Conservation (phyloP, 768 basidiomycete genomes). For the Pisolithus orientalis region DNA sequence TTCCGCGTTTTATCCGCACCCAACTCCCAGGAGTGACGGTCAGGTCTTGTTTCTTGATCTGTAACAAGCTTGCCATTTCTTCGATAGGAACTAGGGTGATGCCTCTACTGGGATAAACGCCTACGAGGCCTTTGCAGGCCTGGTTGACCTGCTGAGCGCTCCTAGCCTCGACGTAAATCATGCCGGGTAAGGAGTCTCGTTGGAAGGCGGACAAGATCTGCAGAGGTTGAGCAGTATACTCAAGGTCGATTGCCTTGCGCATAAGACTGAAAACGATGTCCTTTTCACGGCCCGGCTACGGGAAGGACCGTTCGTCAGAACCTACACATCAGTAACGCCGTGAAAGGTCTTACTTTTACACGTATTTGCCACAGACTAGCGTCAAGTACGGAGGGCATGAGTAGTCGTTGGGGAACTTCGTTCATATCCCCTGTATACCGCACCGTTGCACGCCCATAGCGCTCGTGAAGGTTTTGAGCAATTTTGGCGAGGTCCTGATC, state of each 20-base stretch:
- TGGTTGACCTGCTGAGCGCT: conserved; percentile 79
- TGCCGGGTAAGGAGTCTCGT: conserved; percentile 89
- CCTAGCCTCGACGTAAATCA: conserved; percentile 95
- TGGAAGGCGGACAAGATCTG: conserved; percentile 93
- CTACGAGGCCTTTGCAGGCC: conserved; percentile 87
- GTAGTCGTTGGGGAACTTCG: conserved; percentile 82
- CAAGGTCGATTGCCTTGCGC: conserved; percentile 84
- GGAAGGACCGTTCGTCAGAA: background rate
- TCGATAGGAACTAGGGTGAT: conserved; percentile 87
- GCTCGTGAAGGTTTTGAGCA: conserved; percentile 72
- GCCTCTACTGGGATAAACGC: conserved; percentile 80
- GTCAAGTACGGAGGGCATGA: conserved; percentile 97
- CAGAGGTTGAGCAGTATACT: conserved; percentile 71
- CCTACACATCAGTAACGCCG: background rate
- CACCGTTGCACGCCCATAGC: conserved; percentile 64
- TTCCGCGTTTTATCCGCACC: conserved; percentile 93
- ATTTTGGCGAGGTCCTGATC: conserved; percentile 80
- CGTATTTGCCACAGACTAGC: conserved; percentile 93
- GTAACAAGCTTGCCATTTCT: conserved; percentile 94
- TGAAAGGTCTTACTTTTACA: conserved; percentile 61
- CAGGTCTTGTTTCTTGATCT: conserved; percentile 91
- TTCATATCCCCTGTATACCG: conserved; percentile 91
- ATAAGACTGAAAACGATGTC: conserved; percentile 93
- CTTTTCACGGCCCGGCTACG: conserved; percentile 83
- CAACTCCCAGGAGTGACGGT: conserved; percentile 83